Base-by-base conservation (phyloP, 2,329 filamentous ascomycete genomes). In the Daldinia eschscholtzii region DNA sequence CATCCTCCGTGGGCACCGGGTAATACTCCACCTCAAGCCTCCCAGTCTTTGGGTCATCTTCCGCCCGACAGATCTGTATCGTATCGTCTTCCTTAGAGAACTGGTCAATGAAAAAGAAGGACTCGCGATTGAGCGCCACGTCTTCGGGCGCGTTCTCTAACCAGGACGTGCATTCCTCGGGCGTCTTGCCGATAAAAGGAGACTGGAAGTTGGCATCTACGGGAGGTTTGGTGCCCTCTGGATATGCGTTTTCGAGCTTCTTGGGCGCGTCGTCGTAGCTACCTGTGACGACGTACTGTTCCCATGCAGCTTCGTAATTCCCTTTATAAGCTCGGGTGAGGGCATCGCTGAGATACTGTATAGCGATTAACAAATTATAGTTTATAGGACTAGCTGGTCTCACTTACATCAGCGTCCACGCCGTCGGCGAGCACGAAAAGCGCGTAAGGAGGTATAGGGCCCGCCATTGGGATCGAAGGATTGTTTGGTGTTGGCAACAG, bases 181-280 rank as follows among this genome's bases (percentile, higher is more conserved):
- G 42, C 9, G 42, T 26, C 9, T 46, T 46, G 18, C 42, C 20
- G 50, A 37, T 23, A 20, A 53, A 53, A 2, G 13, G 50, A 12
- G 50, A 53, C 30, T 18, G n/a, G 30, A 33, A 53, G 18, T 53
- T 26, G 9, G 15, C 28, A 18, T 18, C n/a, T 33, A 53, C 28
- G 1, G 50, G 50, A 7, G 30, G n/a, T n/a, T 53, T 53, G 50
- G 28, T 53, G 15, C 50, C 50, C n/a, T 53, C 50, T 3, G 50
- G 50, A 12, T 53, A 53, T 20, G 50, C 50, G 30, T 37, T 53
- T 33, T 53, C 30, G 7, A 53, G 50, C 50, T 53, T 53, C 33
- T 33, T 53, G 13, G 50, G 50, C 6, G 50, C 50, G 15, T 35
- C n/a, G 4, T 53, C 26, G 18, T 53, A 37, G n/a, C n/a, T 20